phyloP scores from a whole-genome alignment of 2,329 filamentous ascomycete genomes.

The Raffaelea albimanens region DNA sequence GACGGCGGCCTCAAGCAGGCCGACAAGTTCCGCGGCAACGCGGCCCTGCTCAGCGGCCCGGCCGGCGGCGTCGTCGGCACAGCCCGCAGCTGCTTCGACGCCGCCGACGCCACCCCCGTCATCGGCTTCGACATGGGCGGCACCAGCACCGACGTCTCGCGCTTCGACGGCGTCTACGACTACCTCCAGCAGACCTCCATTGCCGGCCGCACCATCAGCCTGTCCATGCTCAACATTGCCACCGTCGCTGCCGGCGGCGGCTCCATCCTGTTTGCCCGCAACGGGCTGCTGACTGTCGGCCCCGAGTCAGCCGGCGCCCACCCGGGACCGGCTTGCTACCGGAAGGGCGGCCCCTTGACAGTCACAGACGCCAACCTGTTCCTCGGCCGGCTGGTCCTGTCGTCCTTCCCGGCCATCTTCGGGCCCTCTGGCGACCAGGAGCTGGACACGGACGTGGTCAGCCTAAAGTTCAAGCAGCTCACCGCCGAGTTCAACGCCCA shows the following conservation, averaged over 20 bases:
- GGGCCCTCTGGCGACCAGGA: conserved; percentile 52
- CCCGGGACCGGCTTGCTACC: conserved; percentile 58
- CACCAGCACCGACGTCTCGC: conserved; percentile 8
- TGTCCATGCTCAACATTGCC: conserved; percentile 86
- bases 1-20: conserved; percentile 32
- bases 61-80: conserved; percentile 60
- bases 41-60: conserved; percentile 36
- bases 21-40: conserved; percentile 15
- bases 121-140: conserved; percentile 9
- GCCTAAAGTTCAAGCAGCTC: conserved; percentile 65
- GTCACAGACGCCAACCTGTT: conserved; percentile 60
- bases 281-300: conserved; percentile 60
- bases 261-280: conserved; percentile 52
- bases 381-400: conserved; percentile 43
- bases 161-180: conserved; percentile 44
- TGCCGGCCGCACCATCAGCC: conserved; percentile 82
- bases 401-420: conserved; percentile 61
- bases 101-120: neutral
- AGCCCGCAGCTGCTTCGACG: conserved; percentile 47
- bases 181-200: conserved; percentile 58
- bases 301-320: conserved; percentile 61
- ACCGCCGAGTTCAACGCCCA: conserved; percentile 70
- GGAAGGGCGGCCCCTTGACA: conserved; percentile 57
- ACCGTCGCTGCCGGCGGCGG: conserved; percentile 87
- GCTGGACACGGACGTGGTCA: conserved; percentile 40